These are phyloP conservation scores for Podila epicladia DNA, from an alignment of 192 early-diverging fungal species.

Conservation along the genomic window DNA sequence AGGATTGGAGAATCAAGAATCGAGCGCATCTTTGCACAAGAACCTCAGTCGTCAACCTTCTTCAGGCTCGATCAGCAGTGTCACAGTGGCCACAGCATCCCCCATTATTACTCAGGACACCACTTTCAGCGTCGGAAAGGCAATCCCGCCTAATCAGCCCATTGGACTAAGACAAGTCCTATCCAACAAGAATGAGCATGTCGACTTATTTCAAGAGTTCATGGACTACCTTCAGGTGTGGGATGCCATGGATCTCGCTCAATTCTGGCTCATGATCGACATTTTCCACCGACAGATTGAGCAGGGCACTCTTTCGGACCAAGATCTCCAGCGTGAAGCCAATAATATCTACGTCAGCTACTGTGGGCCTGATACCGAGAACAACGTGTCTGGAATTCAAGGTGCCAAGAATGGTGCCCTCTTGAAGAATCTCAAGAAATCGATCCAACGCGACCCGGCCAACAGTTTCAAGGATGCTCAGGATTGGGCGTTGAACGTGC, in stretches of 20 bases:
- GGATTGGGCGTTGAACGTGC: constrained; percentile 25
- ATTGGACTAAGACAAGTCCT: constrained; percentile 24
- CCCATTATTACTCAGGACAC: background rate
- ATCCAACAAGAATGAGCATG: constrained; percentile 23
- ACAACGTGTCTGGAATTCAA: constrained; percentile 18
- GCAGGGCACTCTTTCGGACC: constrained; percentile 19
- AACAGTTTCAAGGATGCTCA: constrained; percentile 28
- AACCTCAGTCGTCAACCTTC: constrained; percentile 1
- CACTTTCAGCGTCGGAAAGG: background rate
- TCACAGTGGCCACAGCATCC: background rate
- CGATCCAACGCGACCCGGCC: constrained; percentile 30
- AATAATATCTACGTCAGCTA: constrained; percentile 26
- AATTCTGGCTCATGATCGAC: constrained; percentile 50
- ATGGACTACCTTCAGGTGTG: constrained; percentile 44
- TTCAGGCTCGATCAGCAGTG: background rate
- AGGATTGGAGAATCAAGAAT: constrained; percentile 2
- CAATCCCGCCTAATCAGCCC: background rate
- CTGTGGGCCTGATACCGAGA: constrained; percentile 29
- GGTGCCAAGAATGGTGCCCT: constrained; percentile 27
- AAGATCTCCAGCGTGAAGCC: constrained; percentile 33
- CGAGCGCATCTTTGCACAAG: background rate
- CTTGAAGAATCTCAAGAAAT: constrained; percentile 22
- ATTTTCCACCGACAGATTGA: constrained; percentile 46
- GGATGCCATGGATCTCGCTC: constrained; percentile 42
- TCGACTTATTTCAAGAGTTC: constrained; percentile 32